Conservation (phyloP, 108 stramenopile species). For the Cyclotella choctawhatcheeana region DNA sequence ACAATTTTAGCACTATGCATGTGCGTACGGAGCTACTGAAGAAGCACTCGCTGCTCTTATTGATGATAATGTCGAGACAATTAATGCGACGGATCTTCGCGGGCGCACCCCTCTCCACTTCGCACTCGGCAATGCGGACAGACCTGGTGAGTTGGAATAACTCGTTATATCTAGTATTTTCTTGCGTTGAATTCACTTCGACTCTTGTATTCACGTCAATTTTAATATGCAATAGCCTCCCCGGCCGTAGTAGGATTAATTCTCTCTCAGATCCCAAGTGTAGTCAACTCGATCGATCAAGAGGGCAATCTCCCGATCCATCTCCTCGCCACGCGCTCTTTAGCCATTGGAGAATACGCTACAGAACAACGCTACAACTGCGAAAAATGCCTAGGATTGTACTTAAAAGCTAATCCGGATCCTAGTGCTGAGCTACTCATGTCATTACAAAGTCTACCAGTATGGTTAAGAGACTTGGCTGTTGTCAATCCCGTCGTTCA, state of each 20-base stretch:
- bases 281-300: constrained; percentile 59
- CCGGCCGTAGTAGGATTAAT: constrained; percentile 71
- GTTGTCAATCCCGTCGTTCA: constrained; percentile 71
- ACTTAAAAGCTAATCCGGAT: constrained; percentile 66
- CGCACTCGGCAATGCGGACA: constrained; percentile 76
- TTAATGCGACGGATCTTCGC: constrained; percentile 55
- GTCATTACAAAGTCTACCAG: constrained; percentile 72
- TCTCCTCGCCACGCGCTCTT: constrained; percentile 66
- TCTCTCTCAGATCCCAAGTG: constrained; percentile 51
- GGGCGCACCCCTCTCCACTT: constrained; percentile 81
- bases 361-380: constrained; percentile 47
- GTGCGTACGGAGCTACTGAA: constrained; percentile 80
- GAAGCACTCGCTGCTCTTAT: constrained; percentile 69
- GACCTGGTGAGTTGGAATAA: constrained; percentile 37
- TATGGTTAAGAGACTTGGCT: constrained; percentile 65
- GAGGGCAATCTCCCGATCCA: constrained; percentile 64
- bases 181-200: background rate
- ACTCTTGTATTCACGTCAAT: background rate
- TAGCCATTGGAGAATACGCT: constrained; percentile 46
- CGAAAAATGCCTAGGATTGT: constrained; percentile 64
- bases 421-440: constrained; percentile 82
- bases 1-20: too few relatives aligned
- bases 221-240: constrained; percentile 29
- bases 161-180: background rate
- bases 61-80: constrained; percentile 59